Conservation (phyloP, 345 rosid genomes). For the Bruguiera sexangula region DNA sequence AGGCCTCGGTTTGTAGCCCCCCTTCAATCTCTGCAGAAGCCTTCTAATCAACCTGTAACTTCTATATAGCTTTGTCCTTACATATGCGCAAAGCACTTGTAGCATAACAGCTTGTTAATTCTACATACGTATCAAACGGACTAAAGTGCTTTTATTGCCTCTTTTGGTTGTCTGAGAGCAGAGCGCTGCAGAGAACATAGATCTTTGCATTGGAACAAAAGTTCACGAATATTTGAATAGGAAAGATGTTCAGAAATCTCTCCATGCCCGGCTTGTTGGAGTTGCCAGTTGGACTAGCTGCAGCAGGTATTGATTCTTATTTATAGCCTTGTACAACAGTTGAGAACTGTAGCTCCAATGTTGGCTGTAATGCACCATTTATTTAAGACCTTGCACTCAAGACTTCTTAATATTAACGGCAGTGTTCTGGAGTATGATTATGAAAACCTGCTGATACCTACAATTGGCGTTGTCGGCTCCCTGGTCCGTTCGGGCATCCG, state of each 20-base stretch:
- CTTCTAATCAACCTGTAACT: slow-evolving; percentile 5
- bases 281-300: slow-evolving; percentile 19
- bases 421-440: slow-evolving; percentile 17
- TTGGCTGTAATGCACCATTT: background rate
- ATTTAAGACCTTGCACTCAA: background rate
- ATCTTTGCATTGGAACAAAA: slow-evolving; percentile 18
- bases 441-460: slow-evolving; percentile 13
- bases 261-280: slow-evolving; percentile 24
- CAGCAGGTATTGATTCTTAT: slow-evolving; percentile 11
- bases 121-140: too few relatives aligned
- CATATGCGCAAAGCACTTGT: too few relatives aligned
- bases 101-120: too few relatives aligned
- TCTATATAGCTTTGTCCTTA: background rate
- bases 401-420: background rate
- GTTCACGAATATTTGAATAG: slow-evolving; percentile 11
- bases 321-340: background rate
- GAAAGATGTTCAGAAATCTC: slow-evolving; percentile 23
- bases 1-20: background rate
- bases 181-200: slow-evolving; percentile 11
- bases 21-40: background rate
- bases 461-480: slow-evolving; percentile 20
- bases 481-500: slow-evolving; percentile 17
- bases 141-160: background rate
- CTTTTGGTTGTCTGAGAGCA: background rate
- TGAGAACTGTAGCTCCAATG: background rate